Conservation (phyloP, 2,329 filamentous ascomycete genomes). For the Colletotrichum endophyticum region DNA sequence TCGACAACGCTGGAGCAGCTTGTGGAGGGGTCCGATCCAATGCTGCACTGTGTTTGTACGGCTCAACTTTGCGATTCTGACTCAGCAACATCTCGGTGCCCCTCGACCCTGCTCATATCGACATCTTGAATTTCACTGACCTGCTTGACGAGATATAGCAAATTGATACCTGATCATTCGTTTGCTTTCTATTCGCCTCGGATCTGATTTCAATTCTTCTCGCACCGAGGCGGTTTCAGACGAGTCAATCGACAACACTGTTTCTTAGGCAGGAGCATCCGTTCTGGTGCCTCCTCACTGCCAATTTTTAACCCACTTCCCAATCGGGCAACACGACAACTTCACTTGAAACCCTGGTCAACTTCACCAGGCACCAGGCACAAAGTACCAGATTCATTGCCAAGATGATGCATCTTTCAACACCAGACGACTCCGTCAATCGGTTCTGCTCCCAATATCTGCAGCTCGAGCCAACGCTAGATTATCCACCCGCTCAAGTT, state of each 20-base stretch:
- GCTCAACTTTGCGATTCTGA: background rate
- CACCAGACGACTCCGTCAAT: slow-evolving; percentile 26
- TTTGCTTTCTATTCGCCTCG: background rate
- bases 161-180: rapidly evolving
- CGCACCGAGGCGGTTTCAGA: background rate
- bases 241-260: rapidly evolving
- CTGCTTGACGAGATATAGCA: no score
- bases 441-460: slow-evolving; percentile 79
- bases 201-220: background rate
- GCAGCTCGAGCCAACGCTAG: slow-evolving; percentile 71
- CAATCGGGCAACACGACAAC: background rate
- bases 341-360: background rate
- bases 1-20: background rate
- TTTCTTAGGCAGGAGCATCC: background rate
- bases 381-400: background rate
- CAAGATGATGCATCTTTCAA: background rate
- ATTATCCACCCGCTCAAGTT: slow-evolving; percentile 64
- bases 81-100: background rate
- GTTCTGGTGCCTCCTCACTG: background rate
- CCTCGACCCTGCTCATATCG: background rate
- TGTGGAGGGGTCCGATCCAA: background rate
- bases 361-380: background rate
- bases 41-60: slow-evolving; percentile 5
- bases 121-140: background rate
- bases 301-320: background rate